Evolutionary conservation across 768 basidiomycete genomes (phyloP).

Genomic region (Termitomyces titanicus): DNA sequence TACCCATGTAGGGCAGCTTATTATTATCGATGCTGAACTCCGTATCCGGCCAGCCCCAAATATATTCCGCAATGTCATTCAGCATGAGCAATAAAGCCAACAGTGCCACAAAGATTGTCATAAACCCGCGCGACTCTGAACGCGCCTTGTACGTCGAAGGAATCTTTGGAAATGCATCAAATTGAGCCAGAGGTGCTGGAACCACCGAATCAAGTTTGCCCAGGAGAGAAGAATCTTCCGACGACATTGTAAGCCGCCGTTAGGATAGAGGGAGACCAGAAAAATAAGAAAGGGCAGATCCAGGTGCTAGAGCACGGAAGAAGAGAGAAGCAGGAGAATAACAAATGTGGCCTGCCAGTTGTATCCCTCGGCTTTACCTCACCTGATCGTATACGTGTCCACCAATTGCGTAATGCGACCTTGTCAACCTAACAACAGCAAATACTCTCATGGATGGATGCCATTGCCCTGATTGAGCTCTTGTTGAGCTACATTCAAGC

Average conservation of each 20-base stretch:
- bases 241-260: conserved; percentile 11
- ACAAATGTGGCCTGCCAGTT: conserved; percentile 3
- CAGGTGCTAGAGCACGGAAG: not conserved
- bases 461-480: no score
- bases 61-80: conserved; percentile 86
- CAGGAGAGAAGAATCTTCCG: conserved; percentile 40
- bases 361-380: conserved; percentile 6
- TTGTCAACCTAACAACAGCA: conserved; percentile 3
- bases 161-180: conserved; percentile 88
- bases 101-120: conserved; percentile 68
- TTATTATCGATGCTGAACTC: conserved; percentile 83
- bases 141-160: conserved; percentile 78
- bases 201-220: conserved; percentile 62
- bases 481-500: no score
- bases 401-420: not conserved
- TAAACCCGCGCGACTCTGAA: conserved; percentile 75
- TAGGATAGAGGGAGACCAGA: not conserved
- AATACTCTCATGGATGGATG: not conserved
- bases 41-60: conserved; percentile 92
- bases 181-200: conserved; percentile 62
- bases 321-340: not conserved
- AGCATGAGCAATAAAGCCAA: conserved; percentile 72
- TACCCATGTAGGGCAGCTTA: conserved; percentile 57
- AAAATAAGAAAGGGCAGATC: not conserved
- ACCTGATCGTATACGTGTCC: conserved; percentile 10